Evolutionary conservation across 2,329 filamentous ascomycete species (phyloP).

Genomic region (Aspergillus sp.): DNA sequence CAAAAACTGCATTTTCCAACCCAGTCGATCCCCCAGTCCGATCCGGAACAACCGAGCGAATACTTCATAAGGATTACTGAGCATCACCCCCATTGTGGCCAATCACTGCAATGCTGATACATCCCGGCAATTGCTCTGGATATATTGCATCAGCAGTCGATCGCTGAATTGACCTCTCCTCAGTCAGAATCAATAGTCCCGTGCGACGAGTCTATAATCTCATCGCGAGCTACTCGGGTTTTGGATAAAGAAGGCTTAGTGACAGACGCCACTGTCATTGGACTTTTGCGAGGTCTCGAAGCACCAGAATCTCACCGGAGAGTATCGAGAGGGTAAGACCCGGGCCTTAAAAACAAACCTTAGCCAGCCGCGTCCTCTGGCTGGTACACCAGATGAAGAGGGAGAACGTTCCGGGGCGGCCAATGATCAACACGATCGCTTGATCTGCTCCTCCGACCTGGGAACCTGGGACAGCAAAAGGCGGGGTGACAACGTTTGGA

Average conservation of each 20-base stretch:
- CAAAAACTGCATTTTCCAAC: not conserved
- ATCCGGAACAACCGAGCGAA: slow-evolving; percentile 6
- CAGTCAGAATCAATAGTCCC: not conserved
- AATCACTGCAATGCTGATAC: not conserved
- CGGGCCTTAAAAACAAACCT: slow-evolving; percentile 2
- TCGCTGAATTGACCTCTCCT: not conserved
- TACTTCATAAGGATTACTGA: not conserved
- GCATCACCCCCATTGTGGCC: not conserved
- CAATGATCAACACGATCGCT: slow-evolving; percentile 15
- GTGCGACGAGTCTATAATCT: slow-evolving; percentile 5
- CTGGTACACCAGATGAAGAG: slow-evolving; percentile 10
- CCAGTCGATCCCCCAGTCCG: slow-evolving; percentile 1
- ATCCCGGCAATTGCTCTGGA: not conserved
- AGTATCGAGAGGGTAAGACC: slow-evolving; percentile 4
- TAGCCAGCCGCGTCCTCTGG: slow-evolving; percentile 8
- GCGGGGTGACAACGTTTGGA: slow-evolving; percentile 18
- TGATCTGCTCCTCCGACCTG: slow-evolving; percentile 10
- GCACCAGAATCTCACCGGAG: slow-evolving; percentile 10
- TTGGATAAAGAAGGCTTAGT: slow-evolving; percentile 3
- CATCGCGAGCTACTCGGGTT: slow-evolving; percentile 13
- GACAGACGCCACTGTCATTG: slow-evolving; percentile 1
- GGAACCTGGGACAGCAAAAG: slow-evolving; percentile 10
- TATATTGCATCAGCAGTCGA: not conserved
- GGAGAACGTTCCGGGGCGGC: slow-evolving; percentile 19
- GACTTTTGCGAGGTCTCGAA: not conserved